Base-by-base conservation (phyloP, 257 asterid species). In the Solanum clarkiae region DNA sequence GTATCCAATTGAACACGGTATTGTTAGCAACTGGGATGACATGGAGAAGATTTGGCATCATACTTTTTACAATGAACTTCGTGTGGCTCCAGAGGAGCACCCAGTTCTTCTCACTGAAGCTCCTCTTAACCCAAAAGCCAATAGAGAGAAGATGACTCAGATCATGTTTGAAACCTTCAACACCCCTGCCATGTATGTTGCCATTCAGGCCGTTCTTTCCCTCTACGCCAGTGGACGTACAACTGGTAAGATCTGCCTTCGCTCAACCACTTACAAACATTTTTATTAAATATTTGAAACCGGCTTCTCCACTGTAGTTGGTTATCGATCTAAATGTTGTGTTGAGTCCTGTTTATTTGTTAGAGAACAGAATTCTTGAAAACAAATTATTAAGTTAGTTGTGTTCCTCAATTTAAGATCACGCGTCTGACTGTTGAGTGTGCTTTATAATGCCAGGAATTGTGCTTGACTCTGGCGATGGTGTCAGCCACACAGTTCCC, bases 11-110 rank as follows among this genome's bases (percentile, higher is more conserved):
- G 93, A 91, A 83, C 93, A 91, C 10, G 92, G 93, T 45, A 91
- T 91, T 32, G 93, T 91, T 72, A 91, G 86, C 89, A 91, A 91
- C 72, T 91, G 93, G 93, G 93, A 89, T 80, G 93, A 91, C 85
- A 91, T 91, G 94, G 94, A 91, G 91, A 91, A 91, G 87, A 91
- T 91, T 74, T 91, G 94, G 92, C 92, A 90, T 89, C 94, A 90
- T 79, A 91, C 94, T 57, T 91, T 91, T 89, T 91, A 91, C 86
- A 91, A 91, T 18, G 94, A 91, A 42, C 94, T 91, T 32, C 94
- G 93, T 84, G 87, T 87, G 80, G 89, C 89, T 71, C 89, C 89
- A 47, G 89, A 89, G 53, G 91, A 89, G 79, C 91, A 89, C 82
- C 91, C 91, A 4, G 87, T 89, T 75, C 89, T 87, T 42, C 87